Percentiles rank a stretch among this genome's conserved stretches.
Conservation (phyloP, 2,329 filamentous ascomycete species). For the Karstenula rhodostoma region DNA sequence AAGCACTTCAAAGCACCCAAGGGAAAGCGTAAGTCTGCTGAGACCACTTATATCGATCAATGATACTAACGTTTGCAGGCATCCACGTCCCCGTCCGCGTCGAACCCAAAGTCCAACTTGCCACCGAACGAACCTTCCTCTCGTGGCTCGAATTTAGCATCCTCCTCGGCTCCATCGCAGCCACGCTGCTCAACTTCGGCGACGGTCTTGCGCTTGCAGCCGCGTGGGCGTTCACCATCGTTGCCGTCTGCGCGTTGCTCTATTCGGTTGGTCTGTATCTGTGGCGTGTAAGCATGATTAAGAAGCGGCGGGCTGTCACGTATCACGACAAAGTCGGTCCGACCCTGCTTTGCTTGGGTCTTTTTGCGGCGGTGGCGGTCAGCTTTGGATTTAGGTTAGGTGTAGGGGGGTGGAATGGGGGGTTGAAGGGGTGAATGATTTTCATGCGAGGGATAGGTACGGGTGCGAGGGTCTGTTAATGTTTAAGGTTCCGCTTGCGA, state of each 20-base stretch:
- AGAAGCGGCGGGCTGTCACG: conserved; percentile 80
- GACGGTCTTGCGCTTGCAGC: conserved; percentile 46
- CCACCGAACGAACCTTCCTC: conserved; percentile 93
- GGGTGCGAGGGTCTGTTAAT: no score
- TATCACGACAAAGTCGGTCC: conserved; percentile 94
- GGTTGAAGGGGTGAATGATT: conserved; percentile 48
- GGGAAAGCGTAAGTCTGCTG: conserved; percentile 66
- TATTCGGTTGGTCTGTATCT: conserved; percentile 88
- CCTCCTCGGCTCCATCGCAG: conserved; percentile 72
- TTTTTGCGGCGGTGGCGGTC: conserved; percentile 77
- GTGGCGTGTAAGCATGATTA: conserved; percentile 86
- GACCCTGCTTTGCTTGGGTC: conserved; percentile 73
- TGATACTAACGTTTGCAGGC: conserved; percentile 54
- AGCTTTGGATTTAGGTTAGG: conserved; percentile 84
- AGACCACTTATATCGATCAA: not conserved
- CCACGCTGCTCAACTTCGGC: conserved; percentile 52
- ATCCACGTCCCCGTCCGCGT: conserved; percentile 96
- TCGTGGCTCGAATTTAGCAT: conserved; percentile 98
- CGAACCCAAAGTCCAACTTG: conserved; percentile 97
- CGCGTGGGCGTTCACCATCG: conserved; percentile 79
- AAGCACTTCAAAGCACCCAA: conserved; percentile 74
- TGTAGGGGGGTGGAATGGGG: conserved; percentile 57
- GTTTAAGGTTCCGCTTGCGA: not conserved
- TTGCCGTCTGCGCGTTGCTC: conserved; percentile 78
- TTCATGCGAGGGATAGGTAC: not conserved